Base-by-base conservation (phyloP, 306 rosid genomes). In the Fragaria iinumae region DNA sequence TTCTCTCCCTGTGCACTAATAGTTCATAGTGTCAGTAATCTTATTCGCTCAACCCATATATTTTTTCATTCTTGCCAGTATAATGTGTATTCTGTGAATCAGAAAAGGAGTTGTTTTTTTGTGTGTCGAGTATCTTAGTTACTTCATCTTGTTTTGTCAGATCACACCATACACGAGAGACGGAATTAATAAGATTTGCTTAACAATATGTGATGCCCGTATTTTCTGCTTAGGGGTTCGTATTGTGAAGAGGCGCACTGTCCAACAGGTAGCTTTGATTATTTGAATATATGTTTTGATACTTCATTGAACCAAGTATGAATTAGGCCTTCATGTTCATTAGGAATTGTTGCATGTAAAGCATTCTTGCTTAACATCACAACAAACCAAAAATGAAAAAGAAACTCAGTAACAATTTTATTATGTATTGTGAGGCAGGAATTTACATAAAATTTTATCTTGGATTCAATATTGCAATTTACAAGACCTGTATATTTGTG, bases 201-300 rank as follows among this genome's bases (percentile, higher is more conserved):
- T 96, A 83, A 85, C 96, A 55, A 96, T 90, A 80, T 86, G 97
- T 73, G 99, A 96, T 87, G 82, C 96, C 81, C 96, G 99, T 55
- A 64, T 81, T 55, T 96, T 96, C 80, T 96, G 99, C 79, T 76
- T 96, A 72, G 99, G 99, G 71, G 97, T 96, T 71, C 98, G 99
- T 44, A 87, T 96, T 82, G 98, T 93, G 76, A 88, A 82, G 87
- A 87, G 90, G 79, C 96, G 89, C 66, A 88, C 80, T 68, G 53
- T 96, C 85, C 96, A 84, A 72, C 97, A 96, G 99, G 99, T 96
- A 86, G 62, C 69, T 39, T 11, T 63, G 34, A 17, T 64, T 49
- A 6, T 17, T 47, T 71, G 48, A 18, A 4, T 25, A 73, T 67
- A 3, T 11, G n/a, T 63, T 27, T 56, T 55, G 76, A 48, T 47